These are phyloP conservation scores for Backusella australiensis DNA, from an alignment of 192 early-diverging fungal genomes.

Conservation along the genomic window DNA sequence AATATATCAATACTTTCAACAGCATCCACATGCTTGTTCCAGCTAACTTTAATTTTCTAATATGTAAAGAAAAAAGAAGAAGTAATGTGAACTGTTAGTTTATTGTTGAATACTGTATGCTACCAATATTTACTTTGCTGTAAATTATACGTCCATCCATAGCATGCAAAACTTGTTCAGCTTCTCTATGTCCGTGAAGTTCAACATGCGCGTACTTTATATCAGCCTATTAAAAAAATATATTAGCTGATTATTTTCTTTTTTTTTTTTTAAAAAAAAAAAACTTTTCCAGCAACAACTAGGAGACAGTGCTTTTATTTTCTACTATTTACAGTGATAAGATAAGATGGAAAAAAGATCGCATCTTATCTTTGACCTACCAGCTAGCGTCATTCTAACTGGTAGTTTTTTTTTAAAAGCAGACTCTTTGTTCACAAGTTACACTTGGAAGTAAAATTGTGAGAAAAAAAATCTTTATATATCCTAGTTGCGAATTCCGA, in stretches of 20 bases:
- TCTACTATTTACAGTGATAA: neutral
- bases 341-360: neutral
- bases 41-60: slow-evolving; percentile 28
- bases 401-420: neutral
- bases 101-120: neutral
- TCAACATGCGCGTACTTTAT: slow-evolving; percentile 86
- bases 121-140: slow-evolving; percentile 42
- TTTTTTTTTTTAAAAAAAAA: neutral
- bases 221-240: neutral
- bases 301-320: neutral
- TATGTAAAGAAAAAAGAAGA: neutral
- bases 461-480: neutral
- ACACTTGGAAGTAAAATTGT: neutral
- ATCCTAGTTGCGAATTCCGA: neutral
- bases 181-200: slow-evolving; percentile 65
- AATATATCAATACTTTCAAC: neutral
- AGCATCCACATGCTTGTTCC: neutral
- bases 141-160: slow-evolving; percentile 69
- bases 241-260: neutral
- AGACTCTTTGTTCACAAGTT: neutral
- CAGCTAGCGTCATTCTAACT: neutral
- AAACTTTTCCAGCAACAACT: neutral
- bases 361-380: neutral
- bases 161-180: slow-evolving; percentile 65
- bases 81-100: neutral